Evolutionary conservation across 177 flowering plant species (phyloP).

Genomic region (Telopea speciosissima): DNA sequence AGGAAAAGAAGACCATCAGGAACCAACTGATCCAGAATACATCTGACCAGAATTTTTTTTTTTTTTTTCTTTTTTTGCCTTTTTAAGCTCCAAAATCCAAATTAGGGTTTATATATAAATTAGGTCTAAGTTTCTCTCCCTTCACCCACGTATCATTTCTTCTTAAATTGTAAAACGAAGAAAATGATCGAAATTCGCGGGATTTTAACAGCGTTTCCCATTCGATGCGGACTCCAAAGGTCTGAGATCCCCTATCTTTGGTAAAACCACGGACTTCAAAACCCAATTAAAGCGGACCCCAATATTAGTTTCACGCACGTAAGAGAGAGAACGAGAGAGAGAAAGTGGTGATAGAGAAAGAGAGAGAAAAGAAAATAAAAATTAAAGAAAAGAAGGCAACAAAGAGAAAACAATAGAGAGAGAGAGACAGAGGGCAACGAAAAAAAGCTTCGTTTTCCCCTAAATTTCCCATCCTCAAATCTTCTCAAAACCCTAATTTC

Average conservation of each 20-base stretch:
- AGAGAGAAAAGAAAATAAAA: not conserved
- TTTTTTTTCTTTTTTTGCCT: too few relatives aligned
- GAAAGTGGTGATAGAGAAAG: too few relatives aligned
- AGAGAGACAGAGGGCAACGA: not conserved
- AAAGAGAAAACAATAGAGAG: not conserved
- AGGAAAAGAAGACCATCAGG: too few relatives aligned
- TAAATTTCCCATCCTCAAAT: too few relatives aligned
- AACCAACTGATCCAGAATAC: too few relatives aligned
- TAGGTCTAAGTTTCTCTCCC: too few relatives aligned
- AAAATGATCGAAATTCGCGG: constrained; percentile 7
- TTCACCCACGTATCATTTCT: too few relatives aligned
- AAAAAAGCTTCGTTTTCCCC: not conserved
- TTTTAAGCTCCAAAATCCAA: too few relatives aligned
- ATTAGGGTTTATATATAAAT: too few relatives aligned
- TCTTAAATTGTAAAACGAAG: too few relatives aligned
- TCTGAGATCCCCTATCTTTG: not conserved
- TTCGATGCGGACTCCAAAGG: constrained; percentile 7
- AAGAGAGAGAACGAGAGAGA: constrained; percentile 6
- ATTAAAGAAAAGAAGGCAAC: not conserved
- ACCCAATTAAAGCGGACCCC: constrained; percentile 6
- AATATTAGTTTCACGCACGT: constrained; percentile 10
- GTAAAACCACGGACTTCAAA: constrained; percentile 9
- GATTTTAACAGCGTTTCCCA: constrained; percentile 10
- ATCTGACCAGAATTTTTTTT: too few relatives aligned
- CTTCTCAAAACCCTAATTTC: constrained; percentile 17